Evolutionary conservation across 2,329 filamentous ascomycete genomes (phyloP), one percentile per base, ranked within the genome.

Genomic region (Kalmusia sp.): DNA sequence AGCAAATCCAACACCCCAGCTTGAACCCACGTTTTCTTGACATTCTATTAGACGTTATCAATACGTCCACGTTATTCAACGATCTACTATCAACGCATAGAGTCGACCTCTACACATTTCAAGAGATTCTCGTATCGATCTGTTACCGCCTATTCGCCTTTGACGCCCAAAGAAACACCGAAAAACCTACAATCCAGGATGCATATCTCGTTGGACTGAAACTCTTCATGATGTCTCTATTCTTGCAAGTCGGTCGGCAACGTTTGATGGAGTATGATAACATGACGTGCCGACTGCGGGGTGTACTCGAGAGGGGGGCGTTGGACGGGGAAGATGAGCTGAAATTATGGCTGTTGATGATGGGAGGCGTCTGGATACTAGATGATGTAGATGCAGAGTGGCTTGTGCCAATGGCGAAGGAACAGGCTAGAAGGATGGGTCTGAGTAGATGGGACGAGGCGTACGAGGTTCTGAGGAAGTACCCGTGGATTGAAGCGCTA

Each of bases 141-240:
- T 45, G n/a, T 3, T 51, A 37, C 15, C 30, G 39, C n/a, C n/a
- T 51, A 11, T n/a, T 45, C 19, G 24, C 38, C 30, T 8, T 4
- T 38, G 27, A 19, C 25, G 17, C 6, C 21, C 21, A 17, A 5
- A 22, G 4, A 7, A 24, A 8, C 40, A 28, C 25, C 5, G 8
- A 6, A 9, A 5, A 11, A 3, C 25, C 31, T 2, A 31, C 8
- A 5, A 37, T 37, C 11, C 24, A 38, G 11, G 33, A 22, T 24
- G 21, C 33, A 4, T 51, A 51, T 21, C 49, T 45, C 14, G 9
- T 51, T n/a, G 49, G 49, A 2, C 38, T 43, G 6, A 51, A 11
- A 5, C 8, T 51, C 6, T 51, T 51, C 30, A 38, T 51, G 21
- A 51, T 51, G 49, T 21, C 15, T 7, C 33, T 51, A n/a, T 51